Conservation (phyloP, 2,329 filamentous ascomycete genomes). For the Colletotrichum sp. region DNA sequence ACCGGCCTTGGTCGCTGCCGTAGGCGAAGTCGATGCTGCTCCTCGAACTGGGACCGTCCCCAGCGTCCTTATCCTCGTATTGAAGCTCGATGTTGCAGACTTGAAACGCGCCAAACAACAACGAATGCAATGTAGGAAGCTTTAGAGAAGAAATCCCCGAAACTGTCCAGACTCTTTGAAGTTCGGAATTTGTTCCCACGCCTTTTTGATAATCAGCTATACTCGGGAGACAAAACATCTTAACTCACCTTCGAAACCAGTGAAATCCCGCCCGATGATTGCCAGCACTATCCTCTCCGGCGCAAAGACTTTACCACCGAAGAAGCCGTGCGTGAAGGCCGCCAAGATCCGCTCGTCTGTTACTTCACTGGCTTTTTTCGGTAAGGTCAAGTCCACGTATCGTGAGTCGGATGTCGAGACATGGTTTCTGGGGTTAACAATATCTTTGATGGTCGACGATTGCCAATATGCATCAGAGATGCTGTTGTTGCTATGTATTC, state of each 20-base stretch:
- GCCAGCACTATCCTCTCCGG: conserved; percentile 27
- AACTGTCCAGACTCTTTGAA: background rate
- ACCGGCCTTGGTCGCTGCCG: conserved; percentile 27
- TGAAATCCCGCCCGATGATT: background rate
- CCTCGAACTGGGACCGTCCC: background rate
- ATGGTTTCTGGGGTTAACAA: conserved; percentile 30
- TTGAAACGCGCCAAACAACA: conserved; percentile 32
- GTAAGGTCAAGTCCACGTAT: conserved; percentile 27
- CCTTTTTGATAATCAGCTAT: background rate
- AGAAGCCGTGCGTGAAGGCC: conserved; percentile 32
- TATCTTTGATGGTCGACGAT: conserved; percentile 25
- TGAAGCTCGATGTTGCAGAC: conserved; percentile 21
- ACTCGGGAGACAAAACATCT: background rate
- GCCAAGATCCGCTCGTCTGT: conserved; percentile 32
- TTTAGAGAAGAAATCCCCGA: background rate
- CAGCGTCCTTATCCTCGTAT: background rate
- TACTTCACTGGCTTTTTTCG: conserved; percentile 2
- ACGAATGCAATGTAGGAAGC: conserved; percentile 24
- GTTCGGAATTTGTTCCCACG: background rate
- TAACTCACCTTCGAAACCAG: background rate
- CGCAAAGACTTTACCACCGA: conserved; percentile 32
- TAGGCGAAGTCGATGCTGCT: conserved; percentile 35
- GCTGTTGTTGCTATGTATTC: conserved; percentile 18
- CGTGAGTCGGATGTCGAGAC: conserved; percentile 25
- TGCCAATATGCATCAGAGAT: conserved; percentile 28